Base-by-base conservation (phyloP, 805 yeast genomes). In the Teunomyces atbi region DNA sequence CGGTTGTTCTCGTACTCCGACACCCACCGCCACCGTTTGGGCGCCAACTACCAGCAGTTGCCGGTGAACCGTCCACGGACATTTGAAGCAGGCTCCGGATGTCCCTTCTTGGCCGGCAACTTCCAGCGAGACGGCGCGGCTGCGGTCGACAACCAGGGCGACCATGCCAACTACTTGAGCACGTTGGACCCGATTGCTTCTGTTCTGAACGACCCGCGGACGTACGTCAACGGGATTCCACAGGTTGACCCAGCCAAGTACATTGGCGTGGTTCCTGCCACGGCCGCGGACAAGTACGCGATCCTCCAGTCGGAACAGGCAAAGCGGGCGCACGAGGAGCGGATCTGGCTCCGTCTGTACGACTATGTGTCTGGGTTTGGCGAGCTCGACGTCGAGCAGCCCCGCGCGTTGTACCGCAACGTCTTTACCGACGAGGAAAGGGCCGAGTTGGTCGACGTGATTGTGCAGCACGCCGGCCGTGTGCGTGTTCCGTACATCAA, bases 61-160 rank as follows among this genome's bases (percentile, higher is more conserved):
- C 89, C 89, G 5, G 83, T 82, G 54, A 83, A 83, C 68, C 86
- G 94, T 67, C 96, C 96, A 69, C 63, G 96, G 96, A 23, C 83
- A 81, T 57, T 78, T 83, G 57, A 81, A 62, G 19, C 41, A 13
- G 42, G 48, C 20, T 55, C 61, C 6, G 63, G 61, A 4, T 59
- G 63, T 46, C 63, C 63, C 12, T 59, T 59, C 50, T 48, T 57
- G 38, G 63, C 63, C 13, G 61, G 63, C 3, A 59, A 59, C 47
- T 57, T 56, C 46, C 63, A 59, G 37, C 71, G 96, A 71, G 96
- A 89, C 64, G 96, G 96, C 66, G 78, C 82, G 39, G 83, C 84
- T 44, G 74, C 71, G 42, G 68, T 71, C 57, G 77, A 77, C 45
- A 89, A 89, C 71, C 78, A 84, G 60, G 96, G 95, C 36, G 68